Evolutionary conservation across 306 rosid species (phyloP).

Genomic region (Dalbergia oliveri): DNA sequence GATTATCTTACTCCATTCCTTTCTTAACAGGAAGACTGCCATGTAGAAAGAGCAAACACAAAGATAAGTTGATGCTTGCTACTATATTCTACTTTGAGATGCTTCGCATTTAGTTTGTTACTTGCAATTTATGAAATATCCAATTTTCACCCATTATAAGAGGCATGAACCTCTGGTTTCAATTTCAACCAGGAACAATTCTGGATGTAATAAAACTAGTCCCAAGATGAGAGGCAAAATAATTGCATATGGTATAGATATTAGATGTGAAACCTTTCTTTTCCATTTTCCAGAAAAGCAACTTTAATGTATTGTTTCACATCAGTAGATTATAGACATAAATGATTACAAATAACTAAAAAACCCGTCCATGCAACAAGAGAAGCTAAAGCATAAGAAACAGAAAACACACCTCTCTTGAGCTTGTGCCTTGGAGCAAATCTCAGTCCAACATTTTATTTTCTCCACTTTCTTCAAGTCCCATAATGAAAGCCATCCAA

Average conservation of each 20-base stretch:
- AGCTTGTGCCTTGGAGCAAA: constrained; percentile 73
- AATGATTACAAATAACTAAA: constrained; percentile 43
- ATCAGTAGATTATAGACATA: constrained; percentile 24
- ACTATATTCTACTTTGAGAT: constrained; percentile 15
- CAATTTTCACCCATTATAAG: constrained; percentile 25
- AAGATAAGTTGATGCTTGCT: constrained; percentile 4
- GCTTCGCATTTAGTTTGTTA: constrained; percentile 28
- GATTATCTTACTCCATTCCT: constrained; percentile 54
- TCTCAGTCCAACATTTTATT: constrained; percentile 61
- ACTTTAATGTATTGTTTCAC: constrained; percentile 28
- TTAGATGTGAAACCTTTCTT: constrained; percentile 42
- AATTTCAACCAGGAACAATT: constrained; percentile 21
- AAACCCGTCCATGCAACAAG: constrained; percentile 42
- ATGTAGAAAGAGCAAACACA: constrained; percentile 45
- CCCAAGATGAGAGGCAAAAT: constrained; percentile 18
- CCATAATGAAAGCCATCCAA: constrained; percentile 62
- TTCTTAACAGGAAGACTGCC: constrained; percentile 85
- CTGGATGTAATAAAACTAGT: constrained; percentile 39
- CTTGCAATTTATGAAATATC: constrained; percentile 12
- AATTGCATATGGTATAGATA: constrained; percentile 6
- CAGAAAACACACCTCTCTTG: constrained; percentile 68
- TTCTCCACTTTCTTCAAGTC: constrained; percentile 57
- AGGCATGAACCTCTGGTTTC: constrained; percentile 30
- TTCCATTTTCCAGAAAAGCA: constrained; percentile 43
- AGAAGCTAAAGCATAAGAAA: constrained; percentile 16